Conservation (phyloP, 306 rosid genomes). For the Cicer arietinum region DNA sequence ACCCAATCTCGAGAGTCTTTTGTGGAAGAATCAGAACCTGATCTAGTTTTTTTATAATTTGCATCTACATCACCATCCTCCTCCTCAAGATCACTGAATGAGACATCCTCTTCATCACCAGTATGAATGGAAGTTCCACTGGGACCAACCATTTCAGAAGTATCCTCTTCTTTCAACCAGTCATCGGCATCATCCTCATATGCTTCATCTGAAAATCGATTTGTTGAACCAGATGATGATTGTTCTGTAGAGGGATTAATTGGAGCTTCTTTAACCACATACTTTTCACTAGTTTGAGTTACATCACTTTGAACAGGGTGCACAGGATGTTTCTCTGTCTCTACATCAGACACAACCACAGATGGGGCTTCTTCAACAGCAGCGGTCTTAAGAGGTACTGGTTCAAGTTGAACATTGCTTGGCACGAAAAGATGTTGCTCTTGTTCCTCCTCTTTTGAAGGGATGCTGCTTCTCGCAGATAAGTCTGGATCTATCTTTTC, state of each 20-base stretch:
- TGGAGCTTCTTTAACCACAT: conserved; percentile 64
- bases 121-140: conserved; percentile 64
- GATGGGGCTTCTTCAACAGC: conserved; percentile 53
- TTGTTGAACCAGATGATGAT: conserved; percentile 53
- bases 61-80: conserved; percentile 68
- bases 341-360: conserved; percentile 47
- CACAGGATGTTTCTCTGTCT: conserved; percentile 66
- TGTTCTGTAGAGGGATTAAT: conserved; percentile 43
- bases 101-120: conserved; percentile 85
- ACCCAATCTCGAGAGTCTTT: conserved; percentile 96
- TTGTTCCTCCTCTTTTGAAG: conserved; percentile 59
- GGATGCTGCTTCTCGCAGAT: conserved; percentile 41
- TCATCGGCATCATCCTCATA: conserved; percentile 91
- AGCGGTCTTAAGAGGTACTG: conserved; percentile 49
- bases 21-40: conserved; percentile 86
- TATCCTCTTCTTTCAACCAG: conserved; percentile 96
- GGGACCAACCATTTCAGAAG: conserved; percentile 71
- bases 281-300: conserved; percentile 60
- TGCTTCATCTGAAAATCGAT: conserved; percentile 53
- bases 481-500: conserved; percentile 55
- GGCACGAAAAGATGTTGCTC: conserved; percentile 68
- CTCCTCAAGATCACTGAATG: conserved; percentile 97
- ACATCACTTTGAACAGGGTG: conserved; percentile 57
- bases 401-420: conserved; percentile 50
- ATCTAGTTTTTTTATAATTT: conserved; percentile 63